Evolutionary conservation across 495 filamentous ascomycete species (phyloP).

Genomic region (Glarea lozoyensis): DNA sequence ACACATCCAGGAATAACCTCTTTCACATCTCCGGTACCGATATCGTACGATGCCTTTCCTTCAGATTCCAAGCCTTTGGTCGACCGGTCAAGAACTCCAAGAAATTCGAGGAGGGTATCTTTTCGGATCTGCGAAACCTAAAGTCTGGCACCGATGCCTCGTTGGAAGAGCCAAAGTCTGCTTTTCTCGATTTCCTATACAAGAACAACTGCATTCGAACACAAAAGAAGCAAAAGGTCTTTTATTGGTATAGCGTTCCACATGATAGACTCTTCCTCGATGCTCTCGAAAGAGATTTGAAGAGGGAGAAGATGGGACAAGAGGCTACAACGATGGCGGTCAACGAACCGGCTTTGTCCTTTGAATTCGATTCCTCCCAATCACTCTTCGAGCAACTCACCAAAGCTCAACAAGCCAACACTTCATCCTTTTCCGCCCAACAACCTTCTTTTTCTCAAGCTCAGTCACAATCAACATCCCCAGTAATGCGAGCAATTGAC

Average conservation of each 20-base stretch:
- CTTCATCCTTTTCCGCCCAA: slow-evolving; percentile 85
- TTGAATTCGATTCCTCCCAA: slow-evolving; percentile 98
- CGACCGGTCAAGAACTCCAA: slow-evolving; percentile 99
- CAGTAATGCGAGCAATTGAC: slow-evolving; percentile 84
- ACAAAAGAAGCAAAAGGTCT: slow-evolving; percentile 99
- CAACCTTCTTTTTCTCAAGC: slow-evolving; percentile 61
- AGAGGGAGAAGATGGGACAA: slow-evolving; percentile 98
- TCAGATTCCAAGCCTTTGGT: slow-evolving; percentile 97
- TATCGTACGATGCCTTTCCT: slow-evolving; percentile 95
- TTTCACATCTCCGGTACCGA: slow-evolving; percentile 99
- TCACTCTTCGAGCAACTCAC: slow-evolving; percentile 99
- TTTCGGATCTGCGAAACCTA: slow-evolving; percentile 94
- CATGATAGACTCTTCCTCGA: slow-evolving; percentile 97
- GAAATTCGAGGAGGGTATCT: slow-evolving; percentile 99
- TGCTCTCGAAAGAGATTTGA: slow-evolving; percentile 91
- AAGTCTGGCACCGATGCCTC: slow-evolving; percentile 99
- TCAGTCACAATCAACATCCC: slow-evolving; percentile 65
- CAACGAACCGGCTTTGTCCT: slow-evolving; percentile 92
- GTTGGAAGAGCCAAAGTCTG: slow-evolving; percentile 96
- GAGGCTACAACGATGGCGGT: slow-evolving; percentile 95
- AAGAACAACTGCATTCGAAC: slow-evolving; percentile 99
- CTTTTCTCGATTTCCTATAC: slow-evolving; percentile 96
- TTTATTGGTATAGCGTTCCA: slow-evolving; percentile 99
- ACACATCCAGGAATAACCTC: slow-evolving; percentile 75
- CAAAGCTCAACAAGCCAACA: slow-evolving; percentile 97